Conservation (phyloP, 2,329 filamentous ascomycete genomes). For the Calonectria naviculata region DNA sequence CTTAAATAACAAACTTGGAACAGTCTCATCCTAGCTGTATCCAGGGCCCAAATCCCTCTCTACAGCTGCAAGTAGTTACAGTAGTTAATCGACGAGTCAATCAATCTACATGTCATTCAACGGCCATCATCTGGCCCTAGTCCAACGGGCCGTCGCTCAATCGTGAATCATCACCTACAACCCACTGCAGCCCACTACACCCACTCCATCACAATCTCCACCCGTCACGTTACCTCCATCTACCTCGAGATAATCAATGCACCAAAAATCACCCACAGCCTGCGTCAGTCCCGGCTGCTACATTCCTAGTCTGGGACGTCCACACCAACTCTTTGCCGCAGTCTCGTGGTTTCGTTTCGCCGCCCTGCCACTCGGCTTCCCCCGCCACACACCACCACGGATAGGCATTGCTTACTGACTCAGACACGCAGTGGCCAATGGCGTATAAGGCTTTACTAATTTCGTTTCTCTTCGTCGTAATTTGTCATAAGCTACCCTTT, state of each 20-base stretch:
- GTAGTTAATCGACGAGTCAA: neutral
- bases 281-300: neutral
- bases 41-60: neutral
- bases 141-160: neutral
- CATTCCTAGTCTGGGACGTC: neutral
- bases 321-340: neutral
- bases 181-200: neutral
- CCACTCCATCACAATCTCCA: neutral
- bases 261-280: no score
- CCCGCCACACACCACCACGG: neutral
- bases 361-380: neutral
- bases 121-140: neutral
- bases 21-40: neutral
- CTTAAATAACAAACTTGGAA: neutral
- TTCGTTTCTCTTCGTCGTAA: neutral
- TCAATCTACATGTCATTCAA: neutral
- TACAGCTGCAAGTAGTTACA: neutral
- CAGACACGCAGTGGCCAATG: neutral
- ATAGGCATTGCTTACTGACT: neutral
- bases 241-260: neutral
- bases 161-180: neutral
- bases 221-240: neutral
- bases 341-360: neutral
- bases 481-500: neutral
- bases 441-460: neutral